Conservation (phyloP, 2,329 filamentous ascomycete genomes). For the Paecilomyces sp. region DNA sequence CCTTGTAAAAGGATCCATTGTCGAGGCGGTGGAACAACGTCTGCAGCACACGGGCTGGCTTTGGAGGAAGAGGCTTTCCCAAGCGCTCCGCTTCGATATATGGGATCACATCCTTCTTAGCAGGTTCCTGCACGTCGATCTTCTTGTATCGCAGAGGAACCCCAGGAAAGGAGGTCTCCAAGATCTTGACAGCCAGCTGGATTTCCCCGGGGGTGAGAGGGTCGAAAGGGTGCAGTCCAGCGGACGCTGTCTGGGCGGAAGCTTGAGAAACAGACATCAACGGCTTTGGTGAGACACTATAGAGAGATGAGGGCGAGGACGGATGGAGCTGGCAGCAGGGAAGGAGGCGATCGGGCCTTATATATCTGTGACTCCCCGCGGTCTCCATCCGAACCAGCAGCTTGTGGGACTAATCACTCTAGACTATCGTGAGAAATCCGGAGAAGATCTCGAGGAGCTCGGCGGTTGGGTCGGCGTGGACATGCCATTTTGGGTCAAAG, state of each 20-base stretch:
- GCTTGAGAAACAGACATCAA: neutral
- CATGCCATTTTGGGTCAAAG: conserved; percentile 6
- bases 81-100: conserved; percentile 58
- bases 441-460: neutral
- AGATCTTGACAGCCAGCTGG: conserved; percentile 29
- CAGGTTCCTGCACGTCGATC: conserved; percentile 59
- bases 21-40: conserved; percentile 41
- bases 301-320: neutral
- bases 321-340: neutral
- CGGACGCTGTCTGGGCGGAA: neutral
- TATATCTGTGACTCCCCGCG: neutral
- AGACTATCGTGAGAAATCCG: neutral
- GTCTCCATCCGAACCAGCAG: neutral
- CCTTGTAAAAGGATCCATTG: conserved; percentile 36
- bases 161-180: conserved; percentile 29
- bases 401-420: neutral
- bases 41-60: conserved; percentile 47
- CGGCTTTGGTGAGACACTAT: neutral
- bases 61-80: conserved; percentile 41
- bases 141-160: conserved; percentile 51
- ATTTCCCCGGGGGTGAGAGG: conserved; percentile 34
- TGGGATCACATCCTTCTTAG: conserved; percentile 51
- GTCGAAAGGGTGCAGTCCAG: conserved; percentile 31
- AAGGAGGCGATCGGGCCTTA: neutral
- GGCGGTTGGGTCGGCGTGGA: neutral